A percentile compares a stretch with the other conserved stretches of the same genome.
Evolutionary conservation across 306 rosid species (phyloP).

Genomic region (Cucumis hystrix): DNA sequence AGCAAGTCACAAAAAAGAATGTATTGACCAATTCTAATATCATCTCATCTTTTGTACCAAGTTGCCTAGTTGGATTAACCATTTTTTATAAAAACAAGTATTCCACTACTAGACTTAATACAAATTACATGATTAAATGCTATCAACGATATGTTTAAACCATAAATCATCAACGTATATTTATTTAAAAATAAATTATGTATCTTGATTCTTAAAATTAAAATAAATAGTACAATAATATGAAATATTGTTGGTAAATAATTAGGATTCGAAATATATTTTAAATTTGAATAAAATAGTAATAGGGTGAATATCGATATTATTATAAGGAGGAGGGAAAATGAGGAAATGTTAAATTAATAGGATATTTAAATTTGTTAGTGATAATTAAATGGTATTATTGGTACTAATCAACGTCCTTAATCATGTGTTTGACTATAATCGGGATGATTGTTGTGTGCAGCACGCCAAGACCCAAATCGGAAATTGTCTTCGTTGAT

Average conservation of each 20-base stretch:
- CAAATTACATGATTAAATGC: not conserved
- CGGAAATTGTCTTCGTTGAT: not conserved
- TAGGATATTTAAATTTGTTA: not conserved
- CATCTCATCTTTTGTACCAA: too few relatives aligned
- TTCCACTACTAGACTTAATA: not conserved
- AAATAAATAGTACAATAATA: too few relatives aligned
- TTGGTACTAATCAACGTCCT: not conserved
- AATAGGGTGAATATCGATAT: not conserved
- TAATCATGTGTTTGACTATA: not conserved
- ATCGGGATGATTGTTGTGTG: not conserved
- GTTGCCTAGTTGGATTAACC: not conserved
- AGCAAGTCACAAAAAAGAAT: not conserved
- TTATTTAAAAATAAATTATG: too few relatives aligned
- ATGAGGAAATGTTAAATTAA: not conserved
- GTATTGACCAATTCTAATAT: not conserved
- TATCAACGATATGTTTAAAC: too few relatives aligned
- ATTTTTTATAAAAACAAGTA: too few relatives aligned
- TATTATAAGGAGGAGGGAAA: not conserved
- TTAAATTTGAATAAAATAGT: not conserved
- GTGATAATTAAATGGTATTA: not conserved
- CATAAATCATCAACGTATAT: too few relatives aligned
- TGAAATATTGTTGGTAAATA: too few relatives aligned
- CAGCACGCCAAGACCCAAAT: not conserved
- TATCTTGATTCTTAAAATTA: too few relatives aligned
- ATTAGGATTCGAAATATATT: too few relatives aligned